These are phyloP conservation scores for Syzygium aromaticum DNA, from an alignment of 345 rosid genomes.

Conservation along the genomic window DNA sequence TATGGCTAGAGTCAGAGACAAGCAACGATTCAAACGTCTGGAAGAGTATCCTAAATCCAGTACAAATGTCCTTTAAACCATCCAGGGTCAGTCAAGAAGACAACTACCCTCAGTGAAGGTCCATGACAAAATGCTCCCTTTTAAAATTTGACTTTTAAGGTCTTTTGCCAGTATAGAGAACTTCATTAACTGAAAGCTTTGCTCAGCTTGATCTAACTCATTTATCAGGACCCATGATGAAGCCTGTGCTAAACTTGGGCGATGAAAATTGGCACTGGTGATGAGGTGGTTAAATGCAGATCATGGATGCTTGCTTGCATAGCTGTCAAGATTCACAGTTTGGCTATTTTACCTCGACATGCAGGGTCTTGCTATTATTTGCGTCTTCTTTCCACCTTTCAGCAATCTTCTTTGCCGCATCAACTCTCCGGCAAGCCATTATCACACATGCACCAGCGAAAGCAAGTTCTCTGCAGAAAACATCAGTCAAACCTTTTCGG, in stretches of 20 bases:
- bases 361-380: neutral
- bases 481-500: neutral
- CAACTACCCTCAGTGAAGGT: neutral
- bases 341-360: neutral
- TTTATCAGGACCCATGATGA: neutral
- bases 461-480: neutral
- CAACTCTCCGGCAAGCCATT: conserved; percentile 2
- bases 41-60: neutral
- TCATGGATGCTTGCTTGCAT: neutral
- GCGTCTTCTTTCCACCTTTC: neutral
- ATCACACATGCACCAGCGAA: neutral
- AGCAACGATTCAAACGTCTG: neutral
- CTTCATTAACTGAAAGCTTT: neutral
- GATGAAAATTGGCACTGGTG: neutral
- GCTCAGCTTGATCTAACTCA: neutral
- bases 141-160: neutral
- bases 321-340: neutral
- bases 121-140: neutral
- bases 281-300: neutral
- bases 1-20: neutral
- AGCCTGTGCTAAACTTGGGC: neutral
- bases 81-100: neutral
- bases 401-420: neutral
- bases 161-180: neutral
- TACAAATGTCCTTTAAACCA: neutral